phyloP scores from a whole-genome alignment of 2,329 filamentous ascomycete genomes.

The Ambrosiella beaveri region DNA sequence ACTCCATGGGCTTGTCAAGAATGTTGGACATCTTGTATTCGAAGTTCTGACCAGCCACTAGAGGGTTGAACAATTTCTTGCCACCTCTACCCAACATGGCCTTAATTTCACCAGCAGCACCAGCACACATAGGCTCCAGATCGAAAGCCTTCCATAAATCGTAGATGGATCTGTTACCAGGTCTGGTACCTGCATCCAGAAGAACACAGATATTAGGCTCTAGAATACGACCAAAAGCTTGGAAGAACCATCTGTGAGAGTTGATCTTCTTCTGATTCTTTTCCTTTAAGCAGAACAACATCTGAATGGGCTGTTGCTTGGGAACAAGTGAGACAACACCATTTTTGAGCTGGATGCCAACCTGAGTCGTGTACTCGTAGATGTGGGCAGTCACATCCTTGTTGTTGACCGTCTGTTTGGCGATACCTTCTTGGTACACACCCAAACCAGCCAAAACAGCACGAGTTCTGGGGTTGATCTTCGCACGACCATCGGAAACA shows the following conservation, averaged over 20 bases:
- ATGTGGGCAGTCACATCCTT: slow-evolving; percentile 91
- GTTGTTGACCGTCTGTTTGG: slow-evolving; percentile 95
- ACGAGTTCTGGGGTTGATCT: slow-evolving; percentile 77
- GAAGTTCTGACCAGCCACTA: slow-evolving; percentile 94
- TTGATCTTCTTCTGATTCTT: slow-evolving; percentile 99
- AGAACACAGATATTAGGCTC: slow-evolving; percentile 95
- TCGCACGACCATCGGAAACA: slow-evolving; percentile 81
- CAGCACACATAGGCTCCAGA: slow-evolving; percentile 90
- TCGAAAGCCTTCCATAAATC: slow-evolving; percentile 98
- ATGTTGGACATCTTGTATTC: slow-evolving; percentile 99
- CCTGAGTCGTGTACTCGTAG: slow-evolving; percentile 89
- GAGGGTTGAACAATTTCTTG: slow-evolving; percentile 77
- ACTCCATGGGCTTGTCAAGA: slow-evolving; percentile 91
- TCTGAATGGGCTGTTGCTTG: slow-evolving; percentile 79
- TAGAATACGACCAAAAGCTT: slow-evolving; percentile 80
- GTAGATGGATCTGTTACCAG: slow-evolving; percentile 87
- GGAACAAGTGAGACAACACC: slow-evolving; percentile 70
- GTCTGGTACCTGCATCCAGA: slow-evolving; percentile 88
- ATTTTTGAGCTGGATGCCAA: slow-evolving; percentile 77
- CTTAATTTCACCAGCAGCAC: slow-evolving; percentile 97
- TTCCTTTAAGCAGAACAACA: slow-evolving; percentile 96
- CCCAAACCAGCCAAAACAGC: slow-evolving; percentile 93
- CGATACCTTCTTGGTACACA: slow-evolving; percentile 94
- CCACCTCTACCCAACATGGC: slow-evolving; percentile 78
- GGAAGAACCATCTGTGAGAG: slow-evolving; percentile 97